These are phyloP conservation scores for Quambalaria eucalypti DNA, from an alignment of 1,284 basidiomycete genomes.

Conservation along the genomic window DNA sequence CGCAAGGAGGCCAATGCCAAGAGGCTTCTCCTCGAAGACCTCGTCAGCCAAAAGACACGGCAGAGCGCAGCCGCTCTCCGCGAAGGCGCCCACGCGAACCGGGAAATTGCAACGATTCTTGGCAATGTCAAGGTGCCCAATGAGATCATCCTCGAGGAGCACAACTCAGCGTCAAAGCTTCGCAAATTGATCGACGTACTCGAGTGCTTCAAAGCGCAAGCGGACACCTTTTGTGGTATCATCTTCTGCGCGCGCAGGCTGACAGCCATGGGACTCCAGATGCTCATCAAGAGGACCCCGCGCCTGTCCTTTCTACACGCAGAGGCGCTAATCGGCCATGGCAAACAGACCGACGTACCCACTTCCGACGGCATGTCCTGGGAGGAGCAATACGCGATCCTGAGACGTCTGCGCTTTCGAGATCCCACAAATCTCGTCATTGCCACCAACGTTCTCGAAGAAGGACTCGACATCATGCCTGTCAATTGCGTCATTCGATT, in stretches of 20 bases:
- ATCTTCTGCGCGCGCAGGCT: constrained; percentile 28
- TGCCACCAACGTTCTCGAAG: constrained; percentile 31
- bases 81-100: constrained; percentile 10
- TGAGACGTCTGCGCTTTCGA: constrained; percentile 20
- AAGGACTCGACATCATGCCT: constrained; percentile 25
- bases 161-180: constrained; percentile 19
- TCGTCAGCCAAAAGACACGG: neutral
- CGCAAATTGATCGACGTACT: constrained; percentile 21
- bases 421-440: constrained; percentile 28
- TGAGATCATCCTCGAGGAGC: constrained; percentile 3
- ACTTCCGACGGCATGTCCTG: constrained; percentile 16
- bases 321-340: constrained; percentile 25
- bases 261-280: constrained; percentile 22
- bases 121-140: constrained; percentile 9
- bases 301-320: constrained; percentile 19
- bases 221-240: constrained; percentile 22
- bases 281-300: constrained; percentile 19
- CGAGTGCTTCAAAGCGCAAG: constrained; percentile 10
- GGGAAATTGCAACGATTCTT: constrained; percentile 12
- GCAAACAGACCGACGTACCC: constrained; percentile 7
- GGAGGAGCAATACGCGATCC: constrained; percentile 22
- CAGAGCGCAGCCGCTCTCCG: constrained; percentile 10
- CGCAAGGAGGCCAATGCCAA: neutral
- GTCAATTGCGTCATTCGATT: constrained; percentile 34
- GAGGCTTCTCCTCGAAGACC: neutral